Base-by-base conservation (phyloP, 345 rosid genomes). In the Dovyalis caffra region DNA sequence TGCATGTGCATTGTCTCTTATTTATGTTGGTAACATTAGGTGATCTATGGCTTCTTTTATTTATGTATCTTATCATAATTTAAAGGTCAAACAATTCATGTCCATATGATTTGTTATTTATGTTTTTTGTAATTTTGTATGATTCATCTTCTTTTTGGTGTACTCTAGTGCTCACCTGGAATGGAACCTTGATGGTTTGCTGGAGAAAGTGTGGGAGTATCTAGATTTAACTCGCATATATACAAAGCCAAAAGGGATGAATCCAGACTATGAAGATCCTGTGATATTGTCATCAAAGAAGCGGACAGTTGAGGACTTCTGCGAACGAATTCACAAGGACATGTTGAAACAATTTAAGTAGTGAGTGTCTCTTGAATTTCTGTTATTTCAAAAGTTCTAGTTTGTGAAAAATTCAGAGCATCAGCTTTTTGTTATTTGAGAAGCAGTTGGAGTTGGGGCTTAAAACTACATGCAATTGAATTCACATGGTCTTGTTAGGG, bases 261-360 rank as follows among this genome's bases (percentile, higher is more conserved):
- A 92, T 79, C 97, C 99, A 33, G 99, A 95, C 85, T 92, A 95
- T 65, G 97, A 92, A 77, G 99, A 95, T 74, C 99, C 99, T 6
- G 97, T 94, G 21, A 92, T 94, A 80, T 76, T 95, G 71, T 95
- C 97, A 43, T 95, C 97, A 38, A 95, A 82, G 84, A 95, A 47
- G 84, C 85, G 95, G 78, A 92, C 95, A 6, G 92, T 95, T 37
- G 99, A 95, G 77, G 99, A 95, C 84, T 95, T 95, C 78, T 95
- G 97, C 75, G 56, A 33, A 45, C 83, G 91, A 77, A 95, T 95
- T 80, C 99, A 95, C 80, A 95, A 95, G 82, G 99, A 91, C 73
- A 95, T 95, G 99, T 49, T 83, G 68, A 92, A 92, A 81, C 97
- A 95, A 76, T 95, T 91, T 71, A 95, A 92, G 78, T 95, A 95